These are phyloP conservation scores for Lippia alba DNA, from an alignment of 305 asterid genomes.

Conservation along the genomic window DNA sequence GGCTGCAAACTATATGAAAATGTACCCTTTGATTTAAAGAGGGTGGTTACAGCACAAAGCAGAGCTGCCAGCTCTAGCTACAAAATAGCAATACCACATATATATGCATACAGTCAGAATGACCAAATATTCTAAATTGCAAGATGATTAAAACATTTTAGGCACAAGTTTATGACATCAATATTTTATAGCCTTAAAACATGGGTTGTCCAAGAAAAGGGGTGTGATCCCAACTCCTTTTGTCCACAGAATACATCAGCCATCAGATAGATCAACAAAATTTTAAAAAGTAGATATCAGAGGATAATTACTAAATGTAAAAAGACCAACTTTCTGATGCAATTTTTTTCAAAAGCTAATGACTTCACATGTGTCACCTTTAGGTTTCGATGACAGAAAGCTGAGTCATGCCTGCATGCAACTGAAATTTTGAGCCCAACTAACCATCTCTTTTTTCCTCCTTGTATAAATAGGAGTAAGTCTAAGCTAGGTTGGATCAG, in stretches of 20 bases:
- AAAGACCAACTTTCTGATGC: background rate
- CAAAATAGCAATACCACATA: conserved; percentile 12
- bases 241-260: background rate
- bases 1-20: no score
- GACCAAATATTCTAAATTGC: background rate
- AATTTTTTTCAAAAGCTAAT: no score
- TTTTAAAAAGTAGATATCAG: background rate
- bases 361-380: background rate
- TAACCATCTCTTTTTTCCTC: conserved; percentile 15
- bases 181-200: background rate
- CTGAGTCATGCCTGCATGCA: conserved; percentile 28
- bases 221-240: background rate
- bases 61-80: conserved; percentile 13
- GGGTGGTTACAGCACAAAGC: conserved; percentile 5
- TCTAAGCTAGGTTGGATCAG: background rate
- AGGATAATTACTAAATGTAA: background rate
- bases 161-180: background rate
- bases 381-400: background rate
- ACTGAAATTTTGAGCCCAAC: conserved; percentile 5
- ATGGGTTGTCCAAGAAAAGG: background rate
- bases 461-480: conserved; percentile 13
- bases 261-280: background rate
- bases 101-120: conserved; percentile 17
- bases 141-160: no score
- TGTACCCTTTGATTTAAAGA: no score